Evolutionary conservation across 345 rosid species (phyloP).

Genomic region (Aethionema arabicum): DNA sequence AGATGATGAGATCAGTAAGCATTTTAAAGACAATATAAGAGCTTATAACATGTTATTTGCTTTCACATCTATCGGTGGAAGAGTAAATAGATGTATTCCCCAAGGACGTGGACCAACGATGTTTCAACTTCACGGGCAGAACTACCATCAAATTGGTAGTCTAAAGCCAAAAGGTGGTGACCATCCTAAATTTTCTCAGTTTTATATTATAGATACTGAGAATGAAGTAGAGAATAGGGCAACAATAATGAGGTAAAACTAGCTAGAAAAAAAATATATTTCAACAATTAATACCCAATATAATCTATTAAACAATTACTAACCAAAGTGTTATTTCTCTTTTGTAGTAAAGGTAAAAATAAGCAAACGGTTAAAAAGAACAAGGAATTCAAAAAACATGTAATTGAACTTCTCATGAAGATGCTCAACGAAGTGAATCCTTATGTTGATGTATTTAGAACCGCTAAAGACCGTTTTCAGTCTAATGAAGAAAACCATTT

Average conservation of each 20-base stretch:
- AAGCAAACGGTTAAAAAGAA: background rate
- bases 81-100: too few relatives aligned
- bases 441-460: background rate
- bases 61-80: too few relatives aligned
- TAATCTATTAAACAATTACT: too few relatives aligned
- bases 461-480: background rate
- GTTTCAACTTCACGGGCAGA: background rate
- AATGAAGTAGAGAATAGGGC: background rate
- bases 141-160: background rate
- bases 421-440: background rate
- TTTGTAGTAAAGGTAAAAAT: background rate
- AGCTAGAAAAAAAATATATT: too few relatives aligned
- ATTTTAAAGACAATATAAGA: too few relatives aligned
- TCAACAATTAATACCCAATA: too few relatives aligned
- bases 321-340: too few relatives aligned
- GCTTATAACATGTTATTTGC: too few relatives aligned
- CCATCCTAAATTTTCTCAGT: background rate
- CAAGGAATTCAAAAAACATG: background rate
- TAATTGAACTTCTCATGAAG: background rate
- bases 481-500: background rate
- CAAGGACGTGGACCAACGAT: background rate
- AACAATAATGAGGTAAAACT: background rate
- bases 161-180: background rate
- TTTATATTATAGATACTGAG: background rate
- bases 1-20: too few relatives aligned